phyloP scores from a whole-genome alignment of 2,329 filamentous ascomycete genomes.

The Aspergillus sp. region DNA sequence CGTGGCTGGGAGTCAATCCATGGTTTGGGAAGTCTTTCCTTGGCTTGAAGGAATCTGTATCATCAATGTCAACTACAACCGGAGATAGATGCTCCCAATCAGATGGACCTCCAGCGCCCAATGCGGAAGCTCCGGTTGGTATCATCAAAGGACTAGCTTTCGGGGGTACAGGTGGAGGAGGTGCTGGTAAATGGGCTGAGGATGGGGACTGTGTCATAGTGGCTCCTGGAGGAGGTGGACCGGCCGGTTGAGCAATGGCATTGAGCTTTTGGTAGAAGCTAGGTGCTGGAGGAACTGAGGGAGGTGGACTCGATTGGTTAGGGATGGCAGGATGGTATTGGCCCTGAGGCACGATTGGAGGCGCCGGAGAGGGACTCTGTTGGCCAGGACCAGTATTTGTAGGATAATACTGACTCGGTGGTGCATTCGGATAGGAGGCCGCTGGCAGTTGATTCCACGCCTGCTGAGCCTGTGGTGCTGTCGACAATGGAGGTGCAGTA shows the following conservation, averaged over 20 bases:
- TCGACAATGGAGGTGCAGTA: slow-evolving; percentile 13
- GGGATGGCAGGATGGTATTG: slow-evolving; percentile 8
- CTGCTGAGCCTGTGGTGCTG: slow-evolving; percentile 24
- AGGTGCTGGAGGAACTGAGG: background rate
- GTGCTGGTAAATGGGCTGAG: background rate
- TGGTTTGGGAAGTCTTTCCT: slow-evolving; percentile 13
- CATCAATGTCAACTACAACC: slow-evolving; percentile 39
- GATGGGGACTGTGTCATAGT: slow-evolving; percentile 4
- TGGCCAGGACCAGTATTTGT: background rate
- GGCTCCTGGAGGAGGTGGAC: background rate
- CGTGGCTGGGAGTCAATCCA: slow-evolving; percentile 15
- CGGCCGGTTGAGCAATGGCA: background rate
- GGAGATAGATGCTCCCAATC: slow-evolving; percentile 49
- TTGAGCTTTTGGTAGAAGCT: slow-evolving; percentile 5
- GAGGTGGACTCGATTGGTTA: background rate
- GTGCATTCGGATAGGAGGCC: slow-evolving; percentile 31
- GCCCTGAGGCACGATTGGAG: slow-evolving; percentile 19
- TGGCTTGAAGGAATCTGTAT: slow-evolving; percentile 26
- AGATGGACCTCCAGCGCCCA: slow-evolving; percentile 45
- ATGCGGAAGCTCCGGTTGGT: slow-evolving; percentile 33
- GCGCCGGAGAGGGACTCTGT: background rate
- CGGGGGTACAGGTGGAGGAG: slow-evolving; percentile 24
- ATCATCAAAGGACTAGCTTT: slow-evolving; percentile 22
- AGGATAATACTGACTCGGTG: slow-evolving; percentile 19
- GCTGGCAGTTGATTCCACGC: slow-evolving; percentile 26